A percentile compares a stretch with the other conserved stretches of the same genome.
Evolutionary conservation across 2,329 filamentous ascomycete genomes (phyloP).

Genomic region (Cytospora paraplurivora): DNA sequence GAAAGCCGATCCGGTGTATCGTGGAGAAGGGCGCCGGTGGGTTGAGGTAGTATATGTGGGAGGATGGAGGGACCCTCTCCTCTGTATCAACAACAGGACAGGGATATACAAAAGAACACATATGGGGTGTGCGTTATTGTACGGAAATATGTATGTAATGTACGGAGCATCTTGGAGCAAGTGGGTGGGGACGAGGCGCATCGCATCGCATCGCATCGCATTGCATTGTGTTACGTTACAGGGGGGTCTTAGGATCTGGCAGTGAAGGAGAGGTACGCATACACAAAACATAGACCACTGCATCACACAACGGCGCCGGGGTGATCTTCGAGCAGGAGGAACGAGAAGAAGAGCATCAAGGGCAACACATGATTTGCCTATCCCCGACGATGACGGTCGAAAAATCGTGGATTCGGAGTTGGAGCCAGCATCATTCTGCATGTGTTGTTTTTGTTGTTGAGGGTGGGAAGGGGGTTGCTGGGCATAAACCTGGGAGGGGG

Average conservation of each 20-base stretch:
- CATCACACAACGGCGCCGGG: slow-evolving; percentile 1
- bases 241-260: neutral
- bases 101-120: neutral
- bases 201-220: too few relatives aligned
- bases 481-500: neutral
- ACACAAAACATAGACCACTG: neutral
- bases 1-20: slow-evolving; percentile 44
- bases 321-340: neutral
- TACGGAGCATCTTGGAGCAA: neutral
- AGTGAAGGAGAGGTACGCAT: neutral
- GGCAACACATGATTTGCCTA: neutral
- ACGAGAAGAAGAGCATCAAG: neutral
- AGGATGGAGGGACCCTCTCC: neutral
- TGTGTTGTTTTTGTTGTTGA: neutral
- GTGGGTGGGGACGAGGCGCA: neutral
- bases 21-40: slow-evolving; percentile 46
- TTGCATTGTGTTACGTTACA: too few relatives aligned
- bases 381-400: neutral
- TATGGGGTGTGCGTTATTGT: neutral
- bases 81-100: neutral
- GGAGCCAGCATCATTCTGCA: neutral
- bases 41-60: slow-evolving; percentile 31
- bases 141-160: neutral
- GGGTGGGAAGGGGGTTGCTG: too few relatives aligned
- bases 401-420: neutral